A percentile compares a stretch with the other conserved stretches of the same genome.
Conservation (phyloP, 257 asterid genomes). For the Thymus mandschuricus region DNA sequence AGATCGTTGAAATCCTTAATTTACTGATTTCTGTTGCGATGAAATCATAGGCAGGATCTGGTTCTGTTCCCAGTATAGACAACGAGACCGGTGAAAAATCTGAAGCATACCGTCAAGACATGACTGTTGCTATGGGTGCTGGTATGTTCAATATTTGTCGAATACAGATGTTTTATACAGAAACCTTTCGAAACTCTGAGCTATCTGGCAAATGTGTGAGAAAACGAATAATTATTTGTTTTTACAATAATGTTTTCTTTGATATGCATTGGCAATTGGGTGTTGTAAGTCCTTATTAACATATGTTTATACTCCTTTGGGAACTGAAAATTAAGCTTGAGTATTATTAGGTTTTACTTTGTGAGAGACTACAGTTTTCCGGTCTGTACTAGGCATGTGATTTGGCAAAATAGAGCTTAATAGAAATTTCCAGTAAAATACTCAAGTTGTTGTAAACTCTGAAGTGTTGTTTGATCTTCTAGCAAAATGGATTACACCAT, state of each 20-base stretch:
- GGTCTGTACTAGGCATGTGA: neutral
- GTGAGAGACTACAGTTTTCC: neutral
- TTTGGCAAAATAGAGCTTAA: neutral
- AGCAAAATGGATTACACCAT: neutral
- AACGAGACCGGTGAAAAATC: slow-evolving; percentile 64
- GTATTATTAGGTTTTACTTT: neutral
- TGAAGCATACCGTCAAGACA: slow-evolving; percentile 76
- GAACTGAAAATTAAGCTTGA: no score
- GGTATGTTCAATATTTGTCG: slow-evolving; percentile 53
- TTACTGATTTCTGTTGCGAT: no score
- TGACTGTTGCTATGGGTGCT: slow-evolving; percentile 99
- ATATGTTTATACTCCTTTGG: neutral
- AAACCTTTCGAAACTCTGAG: neutral
- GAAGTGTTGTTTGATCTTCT: neutral
- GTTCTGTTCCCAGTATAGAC: slow-evolving; percentile 67
- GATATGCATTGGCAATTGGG: no score
- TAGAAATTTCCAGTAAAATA: neutral
- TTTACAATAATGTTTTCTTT: slow-evolving; percentile 12
- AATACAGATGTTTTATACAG: neutral
- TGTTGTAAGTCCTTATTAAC: neutral
- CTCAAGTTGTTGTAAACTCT: neutral
- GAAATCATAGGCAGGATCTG: slow-evolving; percentile 70
- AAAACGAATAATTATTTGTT: slow-evolving; percentile 3
- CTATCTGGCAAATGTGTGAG: neutral
- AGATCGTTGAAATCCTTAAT: slow-evolving; percentile 4